phyloP scores from a whole-genome alignment of 1,284 basidiomycete genomes.

The Marasmius oreades region DNA sequence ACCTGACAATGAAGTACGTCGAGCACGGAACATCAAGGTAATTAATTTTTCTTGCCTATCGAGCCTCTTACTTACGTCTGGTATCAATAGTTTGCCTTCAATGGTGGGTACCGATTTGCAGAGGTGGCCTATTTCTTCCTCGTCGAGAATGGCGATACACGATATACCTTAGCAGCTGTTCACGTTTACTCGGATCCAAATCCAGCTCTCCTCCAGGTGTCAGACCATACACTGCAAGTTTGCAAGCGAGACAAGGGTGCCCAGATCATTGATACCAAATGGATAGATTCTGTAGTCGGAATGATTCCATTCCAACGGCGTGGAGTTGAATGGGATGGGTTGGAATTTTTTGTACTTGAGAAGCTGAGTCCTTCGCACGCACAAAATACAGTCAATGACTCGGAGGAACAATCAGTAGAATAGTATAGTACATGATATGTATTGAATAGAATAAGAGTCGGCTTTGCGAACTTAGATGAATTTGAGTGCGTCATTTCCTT shows the following conservation, averaged over 20 bases:
- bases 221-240: not conserved
- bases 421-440: no score
- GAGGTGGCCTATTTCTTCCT: not conserved
- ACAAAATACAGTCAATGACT: no score
- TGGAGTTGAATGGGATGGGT: not conserved
- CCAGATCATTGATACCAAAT: not conserved
- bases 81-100: conserved; percentile 3
- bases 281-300: not conserved
- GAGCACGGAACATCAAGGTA: conserved; percentile 25
- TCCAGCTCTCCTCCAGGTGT: not conserved
- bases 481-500: no score
- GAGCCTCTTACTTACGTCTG: not conserved
- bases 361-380: no score
- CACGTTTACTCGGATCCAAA: not conserved
- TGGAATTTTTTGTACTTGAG: not conserved
- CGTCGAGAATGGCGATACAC: not conserved
- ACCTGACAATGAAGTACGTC: conserved; percentile 12
- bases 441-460: no score
- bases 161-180: not conserved
- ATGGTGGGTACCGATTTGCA: not conserved
- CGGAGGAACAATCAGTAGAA: no score
- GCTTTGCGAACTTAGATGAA: no score
- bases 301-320: not conserved
- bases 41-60: not conserved
- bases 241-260: not conserved